Base-by-base conservation (phyloP, 2,329 filamentous ascomycete genomes). In the Trichophaea hybrida region DNA sequence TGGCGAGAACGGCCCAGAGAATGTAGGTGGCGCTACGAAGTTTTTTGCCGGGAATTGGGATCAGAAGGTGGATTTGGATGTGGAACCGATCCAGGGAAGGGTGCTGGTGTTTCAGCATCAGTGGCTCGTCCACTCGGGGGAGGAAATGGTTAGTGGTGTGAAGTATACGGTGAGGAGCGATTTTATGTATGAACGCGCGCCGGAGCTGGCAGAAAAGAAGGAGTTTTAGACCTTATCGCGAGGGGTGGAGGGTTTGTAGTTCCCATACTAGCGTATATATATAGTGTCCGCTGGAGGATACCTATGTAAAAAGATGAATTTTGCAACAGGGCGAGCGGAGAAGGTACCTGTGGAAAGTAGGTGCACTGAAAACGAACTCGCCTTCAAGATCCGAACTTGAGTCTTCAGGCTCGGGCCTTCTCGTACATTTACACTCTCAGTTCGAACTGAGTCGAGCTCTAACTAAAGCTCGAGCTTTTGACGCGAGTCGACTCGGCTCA, bases 31-130 rank as follows among this genome's bases (percentile, higher is more conserved):
- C 10, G 35, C 64, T 32, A 64, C 62, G n/a, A 59, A 62, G 37
- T 61, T 66, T 53, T 34, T 62, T 24, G 32, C 13, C 15, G 50
- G 57, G 17, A 58, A 62, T 17, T 37, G 58, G 1, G 63, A 62
- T 31, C 60, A 60, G 38, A 40, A 7, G 7, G 52, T 52, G 24
- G 57, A 1, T 1, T 55, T 53, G 10, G 64, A 66, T 50, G 61
- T 66, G 3, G 61, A 58, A 1, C 63, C 63, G 1, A 37, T 54
- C 38, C 50, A 44, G 46, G 64, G 64, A 35, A 56, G 61, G 31
- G 52, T 66, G 4, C 46, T 66, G 54, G 32, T 66, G 10, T 66
- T 66, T 50, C 63, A 66, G 34, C 64, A 66, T 51, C 59, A 56
- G 2, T 60, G 58, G 38, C 35, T 66, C 7, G 38, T 64, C 4